Conservation (phyloP, 164 flowering plant species). For the Vitis vinifera region ASM3070453v1 NC_081818.1:807001-807500, state of each 20-base stretch:
- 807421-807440: neutral
- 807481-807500: too few relatives aligned
- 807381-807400: constrained; percentile 81
- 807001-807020: too few relatives aligned
- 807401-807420: constrained; percentile 69
- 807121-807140: too few relatives aligned
- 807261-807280: constrained; percentile 89
- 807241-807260: constrained; percentile 33
- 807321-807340: constrained; percentile 79
- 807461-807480: too few relatives aligned
- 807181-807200: neutral
- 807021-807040: too few relatives aligned
- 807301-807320: constrained; percentile 74
- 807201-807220: neutral
- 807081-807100: too few relatives aligned
- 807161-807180: neutral
- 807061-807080: too few relatives aligned
- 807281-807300: constrained; percentile 78
- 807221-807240: neutral
- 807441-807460: too few relatives aligned
- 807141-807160: too few relatives aligned
- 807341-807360: constrained; percentile 86
- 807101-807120: too few relatives aligned
- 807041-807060: too few relatives aligned
- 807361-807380: constrained; percentile 78